Evolutionary conservation across 352 stramenopile genomes (phyloP).

Genomic region (Phytopythium helicoides): DNA sequence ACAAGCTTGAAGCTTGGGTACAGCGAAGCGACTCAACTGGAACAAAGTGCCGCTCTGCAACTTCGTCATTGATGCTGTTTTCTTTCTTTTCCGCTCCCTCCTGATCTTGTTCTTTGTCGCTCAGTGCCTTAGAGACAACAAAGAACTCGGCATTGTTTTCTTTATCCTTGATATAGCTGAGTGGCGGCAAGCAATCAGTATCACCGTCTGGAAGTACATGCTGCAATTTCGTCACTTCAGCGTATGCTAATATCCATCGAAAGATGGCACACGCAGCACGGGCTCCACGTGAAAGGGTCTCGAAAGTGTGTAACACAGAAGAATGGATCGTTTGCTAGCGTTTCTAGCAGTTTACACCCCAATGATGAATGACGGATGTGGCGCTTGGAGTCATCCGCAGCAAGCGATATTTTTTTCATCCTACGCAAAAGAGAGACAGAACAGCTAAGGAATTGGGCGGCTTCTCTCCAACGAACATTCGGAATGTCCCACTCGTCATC

Average conservation of each 20-base stretch:
- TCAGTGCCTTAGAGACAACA: conserved; percentile 29
- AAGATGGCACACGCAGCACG: conserved; percentile 54
- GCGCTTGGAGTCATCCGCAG: conserved; percentile 13
- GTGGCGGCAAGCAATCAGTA: not conserved
- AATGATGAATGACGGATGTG: conserved; percentile 38
- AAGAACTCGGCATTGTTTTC: conserved; percentile 20
- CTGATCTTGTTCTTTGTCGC: conserved; percentile 30
- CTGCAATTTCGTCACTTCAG: conserved; percentile 42
- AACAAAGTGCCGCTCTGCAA: conserved; percentile 58
- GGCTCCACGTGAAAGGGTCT: conserved; percentile 36
- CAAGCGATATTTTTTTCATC: conserved; percentile 51
- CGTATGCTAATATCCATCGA: conserved; percentile 50
- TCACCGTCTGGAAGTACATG: conserved; percentile 26
- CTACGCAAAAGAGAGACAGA: conserved; percentile 39
- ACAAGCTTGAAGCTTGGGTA: too few relatives aligned
- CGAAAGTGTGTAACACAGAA: conserved; percentile 57
- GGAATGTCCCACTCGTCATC: conserved; percentile 53
- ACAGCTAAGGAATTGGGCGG: conserved; percentile 49
- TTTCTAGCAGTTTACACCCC: conserved; percentile 36
- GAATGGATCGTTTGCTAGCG: conserved; percentile 39
- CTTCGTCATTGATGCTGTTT: conserved; percentile 23
- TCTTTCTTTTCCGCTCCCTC: conserved; percentile 35
- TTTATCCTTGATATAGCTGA: not conserved
- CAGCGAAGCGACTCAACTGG: conserved; percentile 38
- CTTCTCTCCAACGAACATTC: conserved; percentile 63